Base-by-base conservation (phyloP, 371 early-diverging fungal genomes). In the Parasitella parasitica region DNA sequence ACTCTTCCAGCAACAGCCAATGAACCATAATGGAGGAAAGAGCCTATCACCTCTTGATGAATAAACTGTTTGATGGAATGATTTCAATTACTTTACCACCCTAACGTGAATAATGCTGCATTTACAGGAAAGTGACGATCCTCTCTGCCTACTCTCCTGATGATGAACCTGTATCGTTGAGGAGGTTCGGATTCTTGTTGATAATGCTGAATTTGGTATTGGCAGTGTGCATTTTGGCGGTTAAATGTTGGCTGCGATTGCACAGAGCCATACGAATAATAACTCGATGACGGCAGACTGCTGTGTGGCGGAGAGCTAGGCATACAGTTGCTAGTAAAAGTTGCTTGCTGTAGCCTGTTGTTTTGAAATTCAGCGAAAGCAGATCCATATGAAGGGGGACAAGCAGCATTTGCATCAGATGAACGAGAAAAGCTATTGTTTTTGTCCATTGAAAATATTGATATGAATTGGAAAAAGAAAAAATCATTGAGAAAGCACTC, bases 11-110 rank as follows among this genome's bases (percentile, higher is more conserved):
- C 38, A 59, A 20, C 57, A 64, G 22, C 60, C 51, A 20, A 64
- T 56, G 32, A 54, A 60, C 69, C 69, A 69, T 22, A 69, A 8
- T 20, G 60, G 65, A 27, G 69, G 69, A 54, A 64, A 59, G 26
- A 64, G 22, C 34, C 69, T 57, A 46, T 6, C 16, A 24, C 12
- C 5, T 13, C 4, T 13, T 54, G n/a, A 30, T 4, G 16, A n/a
- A 8, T n/a, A 35, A 24, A 24, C 24, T 22, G 2, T 7, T 39
- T 18, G n/a, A 6, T n/a, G 6, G 2, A 39, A 39, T 6, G 18
- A 27, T 55, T 28, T 37, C 22, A 9, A 20, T 15, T 24, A 39
- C 18, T 39, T 18, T 67, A 68, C 69, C 54, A 68, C 2, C 69
- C 69, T 20, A 69, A 16, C 26, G 64, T n/a, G 46, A 64, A 69